Evolutionary conservation across 2,329 filamentous ascomycete genomes (phyloP).

Genomic region (Phyllosticta citribraziliensis): DNA sequence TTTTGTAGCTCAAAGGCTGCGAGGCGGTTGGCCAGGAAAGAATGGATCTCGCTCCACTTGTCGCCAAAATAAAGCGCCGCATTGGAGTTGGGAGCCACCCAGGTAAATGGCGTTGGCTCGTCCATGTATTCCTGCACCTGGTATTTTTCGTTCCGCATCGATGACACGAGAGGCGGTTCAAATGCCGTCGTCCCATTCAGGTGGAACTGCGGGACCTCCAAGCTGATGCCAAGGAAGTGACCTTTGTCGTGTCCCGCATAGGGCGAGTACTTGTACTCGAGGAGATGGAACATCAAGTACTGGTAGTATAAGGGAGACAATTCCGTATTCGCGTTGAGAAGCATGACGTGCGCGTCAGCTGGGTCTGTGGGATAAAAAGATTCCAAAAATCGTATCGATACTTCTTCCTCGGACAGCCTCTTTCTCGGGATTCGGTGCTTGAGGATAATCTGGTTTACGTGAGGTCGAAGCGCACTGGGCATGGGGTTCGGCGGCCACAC

Average conservation of each 20-base stretch:
- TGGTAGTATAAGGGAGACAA: conserved; percentile 75
- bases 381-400: conserved; percentile 68
- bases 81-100: conserved; percentile 75
- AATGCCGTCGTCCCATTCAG: conserved; percentile 54
- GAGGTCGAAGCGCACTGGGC: conserved; percentile 28
- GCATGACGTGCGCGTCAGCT: conserved; percentile 61
- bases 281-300: conserved; percentile 67
- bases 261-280: conserved; percentile 68
- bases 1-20: conserved; percentile 20
- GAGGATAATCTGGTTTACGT: conserved; percentile 45
- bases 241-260: conserved; percentile 33
- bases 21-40: conserved; percentile 60
- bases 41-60: conserved; percentile 79
- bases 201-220: conserved; percentile 59
- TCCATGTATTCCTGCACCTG: conserved; percentile 16
- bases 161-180: conserved; percentile 29
- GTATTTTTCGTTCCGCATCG: conserved; percentile 29
- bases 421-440: conserved; percentile 61
- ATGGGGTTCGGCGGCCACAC: conserved; percentile 35
- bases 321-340: conserved; percentile 74
- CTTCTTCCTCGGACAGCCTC: conserved; percentile 55
- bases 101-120: conserved; percentile 54
- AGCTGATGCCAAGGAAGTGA: conserved; percentile 65
- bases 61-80: conserved; percentile 75
- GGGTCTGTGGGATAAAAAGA: conserved; percentile 71